Percentiles rank a stretch among this genome's conserved stretches.
Conservation (phyloP, 805 yeast species). For the Saturnispora zaruensis region DNA sequence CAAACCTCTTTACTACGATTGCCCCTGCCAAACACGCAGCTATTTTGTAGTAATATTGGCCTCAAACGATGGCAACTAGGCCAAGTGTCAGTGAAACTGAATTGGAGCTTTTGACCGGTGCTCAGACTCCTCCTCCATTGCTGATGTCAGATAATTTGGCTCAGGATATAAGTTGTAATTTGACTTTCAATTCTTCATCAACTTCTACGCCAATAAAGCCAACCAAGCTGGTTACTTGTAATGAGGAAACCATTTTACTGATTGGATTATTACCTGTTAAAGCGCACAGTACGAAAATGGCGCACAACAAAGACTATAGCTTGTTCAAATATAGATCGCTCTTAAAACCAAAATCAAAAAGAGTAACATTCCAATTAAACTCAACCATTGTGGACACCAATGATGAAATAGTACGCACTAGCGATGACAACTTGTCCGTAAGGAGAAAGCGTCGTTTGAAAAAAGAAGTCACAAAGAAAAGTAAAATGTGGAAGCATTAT, state of each 20-base stretch:
- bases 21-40: neutral
- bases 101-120: neutral
- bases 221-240: neutral
- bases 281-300: neutral
- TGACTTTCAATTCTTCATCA: conserved; percentile 1
- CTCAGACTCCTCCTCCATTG: neutral
- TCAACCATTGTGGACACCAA: neutral
- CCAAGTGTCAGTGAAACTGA: neutral
- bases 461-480: neutral
- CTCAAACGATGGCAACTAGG: neutral
- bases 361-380: neutral
- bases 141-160: neutral
- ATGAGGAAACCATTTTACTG: neutral
- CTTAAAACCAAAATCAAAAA: neutral
- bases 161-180: neutral
- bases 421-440: neutral
- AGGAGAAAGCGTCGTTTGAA: neutral
- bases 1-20: neutral
- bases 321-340: neutral
- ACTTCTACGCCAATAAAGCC: conserved; percentile 5
- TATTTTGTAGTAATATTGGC: neutral
- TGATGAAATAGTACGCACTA: neutral
- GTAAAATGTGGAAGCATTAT: conserved; percentile 1
- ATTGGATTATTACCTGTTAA: conserved; percentile 4
- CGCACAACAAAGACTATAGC: neutral